Base-by-base conservation (phyloP, 495 filamentous ascomycete genomes). In the Penicillium argentinense region DNA sequence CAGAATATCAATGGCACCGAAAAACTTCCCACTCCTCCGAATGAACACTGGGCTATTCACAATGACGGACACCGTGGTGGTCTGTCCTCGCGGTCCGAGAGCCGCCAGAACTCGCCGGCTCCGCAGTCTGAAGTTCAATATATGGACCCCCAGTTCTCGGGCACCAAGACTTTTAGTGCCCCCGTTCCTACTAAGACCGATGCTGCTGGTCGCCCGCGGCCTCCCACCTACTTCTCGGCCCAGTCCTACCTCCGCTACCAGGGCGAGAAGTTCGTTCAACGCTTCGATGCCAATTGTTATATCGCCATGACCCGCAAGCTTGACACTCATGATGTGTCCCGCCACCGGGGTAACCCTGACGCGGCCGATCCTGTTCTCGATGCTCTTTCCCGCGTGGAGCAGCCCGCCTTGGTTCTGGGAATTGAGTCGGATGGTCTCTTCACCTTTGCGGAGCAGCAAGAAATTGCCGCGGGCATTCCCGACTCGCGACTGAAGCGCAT, bases 231-330 rank as follows among this genome's bases (percentile, higher is more conserved):
- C 63, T 98, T 97, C 68, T 97, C 92, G 12, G 93, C 92, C 0
- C 93, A 98, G 62, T 95, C 89, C 1, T 98, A 98, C 63, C 86
- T 98, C 5, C 87, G 93, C n/a, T 98, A 98, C 67, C 93, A 98
- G 69, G 92, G 88, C 30, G 80, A 85, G 43, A 98, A 98, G 66
- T 98, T 98, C 62, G 92, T 97, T 51, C 90, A 89, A 60, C 85
- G 93, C 5, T 98, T 97, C 62, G 93, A 98, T 67, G 86, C 89
- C 52, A 98, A 98, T 62, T 97, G 93, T 72, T 98, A 98, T 70
- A 97, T 98, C 46, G 91, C 93, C 49, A 96, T 97, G 64, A 97
- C 93, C 5, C 88, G 93, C 48, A 98, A 98, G 67, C 83, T 98
- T n/a, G 93, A 98, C 59, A 98, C 93, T 3, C 93, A 98, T 63